Conservation (phyloP, 2,329 filamentous ascomycete species). For the Fusarium sp. region DNA sequence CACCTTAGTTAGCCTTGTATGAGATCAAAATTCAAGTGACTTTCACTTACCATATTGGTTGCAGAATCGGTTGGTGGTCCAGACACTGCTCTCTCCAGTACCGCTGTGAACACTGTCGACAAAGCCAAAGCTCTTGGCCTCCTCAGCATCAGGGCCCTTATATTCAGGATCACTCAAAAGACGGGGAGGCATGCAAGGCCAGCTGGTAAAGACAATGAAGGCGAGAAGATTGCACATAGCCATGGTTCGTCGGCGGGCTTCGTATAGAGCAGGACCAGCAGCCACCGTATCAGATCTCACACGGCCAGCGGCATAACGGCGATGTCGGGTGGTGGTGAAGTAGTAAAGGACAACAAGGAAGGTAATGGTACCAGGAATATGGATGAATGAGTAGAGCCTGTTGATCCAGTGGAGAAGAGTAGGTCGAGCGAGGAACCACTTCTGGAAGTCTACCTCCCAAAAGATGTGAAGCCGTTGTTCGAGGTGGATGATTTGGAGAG, state of each 20-base stretch:
- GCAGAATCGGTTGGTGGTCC: constrained; percentile 73
- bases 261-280: constrained; percentile 60
- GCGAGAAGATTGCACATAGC: constrained; percentile 69
- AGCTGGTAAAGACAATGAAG: constrained; percentile 69
- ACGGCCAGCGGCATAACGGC: constrained; percentile 45
- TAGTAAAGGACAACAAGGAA: constrained; percentile 74
- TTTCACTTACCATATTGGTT: constrained; percentile 75
- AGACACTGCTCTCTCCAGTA: constrained; percentile 61
- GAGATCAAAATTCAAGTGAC: constrained; percentile 26
- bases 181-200: constrained; percentile 71
- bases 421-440: constrained; percentile 59
- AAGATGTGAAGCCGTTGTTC: constrained; percentile 73
- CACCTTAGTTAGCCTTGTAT: constrained; percentile 10
- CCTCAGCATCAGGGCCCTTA: constrained; percentile 61
- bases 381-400: constrained; percentile 78
- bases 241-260: constrained; percentile 66
- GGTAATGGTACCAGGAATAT: constrained; percentile 79
- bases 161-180: constrained; percentile 66
- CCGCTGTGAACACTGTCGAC: constrained; percentile 67
- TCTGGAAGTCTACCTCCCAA: constrained; percentile 70
- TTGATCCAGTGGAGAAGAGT: constrained; percentile 74
- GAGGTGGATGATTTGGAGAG: constrained; percentile 72
- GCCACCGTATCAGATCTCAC: constrained; percentile 43
- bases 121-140: constrained; percentile 70
- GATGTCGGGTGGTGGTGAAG: constrained; percentile 71